phyloP scores from a whole-genome alignment of 352 stramenopile genomes.

The Pythium apleroticum region DNA sequence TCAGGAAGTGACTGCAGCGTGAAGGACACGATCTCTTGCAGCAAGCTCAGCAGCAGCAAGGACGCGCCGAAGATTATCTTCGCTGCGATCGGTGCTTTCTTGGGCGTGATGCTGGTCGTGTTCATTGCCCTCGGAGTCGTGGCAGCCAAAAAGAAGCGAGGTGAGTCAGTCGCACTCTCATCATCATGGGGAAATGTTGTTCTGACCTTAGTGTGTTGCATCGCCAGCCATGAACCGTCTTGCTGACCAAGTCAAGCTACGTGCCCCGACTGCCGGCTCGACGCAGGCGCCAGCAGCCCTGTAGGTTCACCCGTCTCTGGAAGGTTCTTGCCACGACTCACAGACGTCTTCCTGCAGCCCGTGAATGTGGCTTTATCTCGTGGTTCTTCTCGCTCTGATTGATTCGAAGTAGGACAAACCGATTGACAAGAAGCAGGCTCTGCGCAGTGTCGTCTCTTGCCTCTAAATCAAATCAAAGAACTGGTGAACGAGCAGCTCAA shows the following conservation, averaged over 20 bases:
- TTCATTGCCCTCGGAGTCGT: conserved; percentile 71
- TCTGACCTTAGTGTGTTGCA: background rate
- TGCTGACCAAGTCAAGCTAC: conserved; percentile 58
- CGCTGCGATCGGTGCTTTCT: conserved; percentile 59
- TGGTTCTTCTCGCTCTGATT: background rate
- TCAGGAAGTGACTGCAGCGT: conserved; percentile 77
- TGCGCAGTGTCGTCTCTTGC: background rate
- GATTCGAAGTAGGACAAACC: too few relatives aligned
- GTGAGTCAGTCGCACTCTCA: conserved; percentile 29
- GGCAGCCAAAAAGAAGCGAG: conserved; percentile 71
- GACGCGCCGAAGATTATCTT: conserved; percentile 75
- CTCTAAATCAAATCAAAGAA: background rate
- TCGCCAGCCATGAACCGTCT: conserved; percentile 63
- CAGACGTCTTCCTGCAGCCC: background rate
- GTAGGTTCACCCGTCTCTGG: conserved; percentile 4
- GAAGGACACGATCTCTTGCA: conserved; percentile 68
- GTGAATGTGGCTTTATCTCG: background rate
- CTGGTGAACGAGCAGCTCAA: too few relatives aligned
- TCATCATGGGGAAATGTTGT: background rate
- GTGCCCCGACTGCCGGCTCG: conserved; percentile 34
- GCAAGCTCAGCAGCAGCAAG: conserved; percentile 55
- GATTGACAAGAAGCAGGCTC: background rate
- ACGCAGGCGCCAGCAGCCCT: conserved; percentile 34
- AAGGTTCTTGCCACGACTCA: background rate
- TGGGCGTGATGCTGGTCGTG: conserved; percentile 74